phyloP scores from a whole-genome alignment of 129 eudicot species.

The Ambrosia artemisiifolia region DNA sequence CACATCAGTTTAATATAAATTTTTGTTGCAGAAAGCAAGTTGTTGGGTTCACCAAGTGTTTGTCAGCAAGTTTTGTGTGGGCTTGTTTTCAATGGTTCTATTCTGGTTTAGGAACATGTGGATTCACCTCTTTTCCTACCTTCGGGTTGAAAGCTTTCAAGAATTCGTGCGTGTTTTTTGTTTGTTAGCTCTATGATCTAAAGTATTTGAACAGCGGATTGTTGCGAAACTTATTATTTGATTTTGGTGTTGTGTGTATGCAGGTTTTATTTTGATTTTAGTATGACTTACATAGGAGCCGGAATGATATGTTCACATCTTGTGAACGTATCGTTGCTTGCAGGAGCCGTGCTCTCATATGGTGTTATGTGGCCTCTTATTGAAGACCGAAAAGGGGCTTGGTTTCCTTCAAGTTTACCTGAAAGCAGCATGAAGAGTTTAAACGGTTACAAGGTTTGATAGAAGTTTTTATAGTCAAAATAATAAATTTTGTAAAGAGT shows the following conservation, averaged over 20 bases:
- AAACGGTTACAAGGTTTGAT: conserved; percentile 70
- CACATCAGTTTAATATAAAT: not conserved
- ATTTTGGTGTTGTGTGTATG: conserved; percentile 33
- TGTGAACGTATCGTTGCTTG: conserved; percentile 76
- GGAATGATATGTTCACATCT: conserved; percentile 97
- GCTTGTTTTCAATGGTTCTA: conserved; percentile 76
- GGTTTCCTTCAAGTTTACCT: conserved; percentile 60
- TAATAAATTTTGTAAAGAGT: not conserved
- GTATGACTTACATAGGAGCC: conserved; percentile 86
- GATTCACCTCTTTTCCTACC: conserved; percentile 58
- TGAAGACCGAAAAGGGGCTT: conserved; percentile 51
- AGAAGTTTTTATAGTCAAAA: not conserved
- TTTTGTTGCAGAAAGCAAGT: conserved; percentile 58
- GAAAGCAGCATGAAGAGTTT: conserved; percentile 85
- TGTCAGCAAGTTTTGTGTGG: conserved; percentile 72
- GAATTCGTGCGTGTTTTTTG: conserved; percentile 41
- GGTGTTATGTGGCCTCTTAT: conserved; percentile 95
- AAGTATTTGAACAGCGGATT: not conserved
- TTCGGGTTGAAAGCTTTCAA: conserved; percentile 65
- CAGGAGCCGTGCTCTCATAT: conserved; percentile 85
- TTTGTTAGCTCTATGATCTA: not conserved
- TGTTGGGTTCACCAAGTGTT: conserved; percentile 54
- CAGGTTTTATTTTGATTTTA: conserved; percentile 92
- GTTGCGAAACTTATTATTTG: not conserved
- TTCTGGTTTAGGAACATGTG: conserved; percentile 58